Percentiles rank a stretch among this genome's conserved stretches.
phyloP scores from a whole-genome alignment of 208 protist species.

The Leishmania tarentolae region DNA sequence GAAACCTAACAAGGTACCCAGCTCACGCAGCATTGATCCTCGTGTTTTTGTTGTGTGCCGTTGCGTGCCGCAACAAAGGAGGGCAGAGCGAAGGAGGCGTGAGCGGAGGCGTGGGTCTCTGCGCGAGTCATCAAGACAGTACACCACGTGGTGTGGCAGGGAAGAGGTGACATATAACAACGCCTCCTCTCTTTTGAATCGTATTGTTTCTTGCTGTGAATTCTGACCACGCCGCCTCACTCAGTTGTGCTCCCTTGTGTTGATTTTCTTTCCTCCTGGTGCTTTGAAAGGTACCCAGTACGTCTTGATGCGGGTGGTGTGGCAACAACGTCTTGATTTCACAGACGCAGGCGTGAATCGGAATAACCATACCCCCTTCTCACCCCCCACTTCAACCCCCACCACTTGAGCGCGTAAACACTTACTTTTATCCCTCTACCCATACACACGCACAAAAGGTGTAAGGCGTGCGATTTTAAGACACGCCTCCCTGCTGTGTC shows the following conservation, averaged over 20 bases:
- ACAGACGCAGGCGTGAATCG: background rate
- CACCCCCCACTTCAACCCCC: background rate
- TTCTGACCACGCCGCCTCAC: background rate
- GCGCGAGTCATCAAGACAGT: background rate
- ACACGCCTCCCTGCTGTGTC: background rate
- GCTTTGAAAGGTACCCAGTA: background rate
- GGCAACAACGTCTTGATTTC: background rate
- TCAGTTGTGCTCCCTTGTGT: background rate
- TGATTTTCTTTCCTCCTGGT: background rate
- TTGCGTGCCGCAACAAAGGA: background rate
- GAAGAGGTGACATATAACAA: background rate
- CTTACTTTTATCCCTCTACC: background rate
- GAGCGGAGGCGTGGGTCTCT: background rate
- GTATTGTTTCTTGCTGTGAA: background rate
- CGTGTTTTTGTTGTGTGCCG: background rate
- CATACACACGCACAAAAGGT: background rate
- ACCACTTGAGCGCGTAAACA: background rate
- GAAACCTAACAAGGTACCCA: background rate
- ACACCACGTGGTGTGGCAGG: background rate
- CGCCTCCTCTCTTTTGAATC: background rate
- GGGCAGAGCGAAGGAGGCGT: background rate
- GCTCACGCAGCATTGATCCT: background rate
- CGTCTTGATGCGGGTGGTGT: background rate
- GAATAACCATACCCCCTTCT: background rate
- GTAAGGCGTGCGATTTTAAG: background rate